Evolutionary conservation across 2,329 filamentous ascomycete genomes (phyloP), one percentile per base, ranked within the genome.

Genomic region (Dothidotthia symphoricarpi): DNA sequence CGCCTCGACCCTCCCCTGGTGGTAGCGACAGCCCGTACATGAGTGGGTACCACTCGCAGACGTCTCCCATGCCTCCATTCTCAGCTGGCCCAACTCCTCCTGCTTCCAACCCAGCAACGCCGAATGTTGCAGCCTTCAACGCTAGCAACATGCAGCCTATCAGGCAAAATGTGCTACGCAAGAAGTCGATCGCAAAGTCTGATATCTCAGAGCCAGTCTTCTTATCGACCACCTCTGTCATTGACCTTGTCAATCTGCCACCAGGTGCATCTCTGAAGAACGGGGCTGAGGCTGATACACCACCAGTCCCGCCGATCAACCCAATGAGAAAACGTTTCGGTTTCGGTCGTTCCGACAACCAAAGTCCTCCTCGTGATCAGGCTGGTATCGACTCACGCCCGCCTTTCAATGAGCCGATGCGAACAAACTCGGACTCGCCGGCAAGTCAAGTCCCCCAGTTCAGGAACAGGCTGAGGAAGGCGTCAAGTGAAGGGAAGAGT

Each of bases 201-300:
- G 75, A 77, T 40, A 84, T 84, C 33, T 82, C 78, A 2, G 80
- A 83, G 51, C 81, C 81, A 0, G 69, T 67, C 3, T 70, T 78
- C 43, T 53, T 76, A 16, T 75, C 73, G 2, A 70, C 71, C 8
- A 82, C 80, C 3, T 80, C 76, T 2, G 76, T 77, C 29, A 72
- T 81, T 17, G 77, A 80, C 30, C 75, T 76, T 0, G 69, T 82
- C 24, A 76, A 75, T 24, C 69, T 83, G 9, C 78, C 78, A 11
- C 56, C 72, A n/a, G 75, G 75, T 17, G 74, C 76, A 2, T 75
- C 73, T 4, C 65, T 79, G 24, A 73, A 67, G 61, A 80, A 77
- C 39, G 76, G 75, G 31, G 70, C 69, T 49, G 57, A 61, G 14
- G 17, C 45, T 6, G 36, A 35, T 9, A 45, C 55, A 6, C 63